Base-by-base conservation (phyloP, 2,329 filamentous ascomycete genomes). In the Biscogniauxia sp. region DNA sequence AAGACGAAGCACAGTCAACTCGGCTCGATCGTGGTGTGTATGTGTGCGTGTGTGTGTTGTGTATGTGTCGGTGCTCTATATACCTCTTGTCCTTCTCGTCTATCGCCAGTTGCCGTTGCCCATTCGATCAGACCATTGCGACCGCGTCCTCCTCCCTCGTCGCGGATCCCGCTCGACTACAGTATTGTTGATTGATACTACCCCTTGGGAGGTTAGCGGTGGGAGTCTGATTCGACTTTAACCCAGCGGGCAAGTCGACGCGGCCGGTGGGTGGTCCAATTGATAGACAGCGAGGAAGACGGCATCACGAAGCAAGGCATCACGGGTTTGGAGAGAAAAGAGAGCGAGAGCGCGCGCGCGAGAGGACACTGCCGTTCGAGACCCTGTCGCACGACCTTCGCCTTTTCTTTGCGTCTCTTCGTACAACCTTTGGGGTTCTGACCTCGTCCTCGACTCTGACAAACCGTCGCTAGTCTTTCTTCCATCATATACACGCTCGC, bases 371-470 rank as follows among this genome's bases (percentile, higher is more conserved):
- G 57, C 62, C 54, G 51, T 56, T 60, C 57, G 56, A 64, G 26
- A 59, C 61, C 57, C 45, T 26, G 63, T 67, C 61, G 61, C 57
- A 67, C 65, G 26, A 50, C 54, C 58, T 51, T 56, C 17, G 37
- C 11, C 13, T 45, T n/a, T 45, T 45, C 6, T 45, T 45, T 45
- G 57, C 50, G 37, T 45, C 13, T 45, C 17, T n/a, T 45, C 4
- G 37, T 45, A 13, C 37, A 4, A 45, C 37, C 5, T n/a, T 45
- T 6, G 15, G 15, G 51, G 45, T 58, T 57, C 54, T 54, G 57
- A 59, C 50, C 45, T 65, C 50, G 61, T 51, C 55, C 59, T 65
- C 51, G 51, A 26, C 51, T 26, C 5, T 3, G 19, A 20, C 23
- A 52, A 20, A 41, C 50, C 57, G 62, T 61, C 60, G 37, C 53